Percentiles rank a stretch among this genome's conserved stretches.
phyloP scores from a whole-genome alignment of 2,329 filamentous ascomycete genomes.

The Aspergillus phoenicis region DNA sequence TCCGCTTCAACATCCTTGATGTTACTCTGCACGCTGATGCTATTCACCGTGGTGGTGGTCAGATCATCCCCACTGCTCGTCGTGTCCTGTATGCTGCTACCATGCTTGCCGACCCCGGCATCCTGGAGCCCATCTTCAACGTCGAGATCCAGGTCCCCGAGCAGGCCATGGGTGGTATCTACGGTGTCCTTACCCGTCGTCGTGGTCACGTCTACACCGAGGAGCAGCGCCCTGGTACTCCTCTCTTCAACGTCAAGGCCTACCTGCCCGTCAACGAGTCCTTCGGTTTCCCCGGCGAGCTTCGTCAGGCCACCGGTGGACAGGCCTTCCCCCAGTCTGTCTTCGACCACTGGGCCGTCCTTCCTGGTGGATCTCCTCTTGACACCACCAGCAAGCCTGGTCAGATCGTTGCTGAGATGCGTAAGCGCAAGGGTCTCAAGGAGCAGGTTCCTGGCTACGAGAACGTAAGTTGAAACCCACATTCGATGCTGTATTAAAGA shows the following conservation, averaged over 20 bases:
- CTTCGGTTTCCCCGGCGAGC: slow-evolving; percentile 98
- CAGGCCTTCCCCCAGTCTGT: slow-evolving; percentile 99
- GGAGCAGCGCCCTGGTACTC: slow-evolving; percentile 97
- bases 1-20: slow-evolving; percentile 99
- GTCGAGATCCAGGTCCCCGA: slow-evolving; percentile 99
- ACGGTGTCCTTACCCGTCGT: slow-evolving; percentile 95
- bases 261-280: slow-evolving; percentile 97
- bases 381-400: slow-evolving; percentile 82
- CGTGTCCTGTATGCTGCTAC: slow-evolving; percentile 94
- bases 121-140: slow-evolving; percentile 97
- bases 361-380: slow-evolving; percentile 90
- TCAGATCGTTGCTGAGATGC: slow-evolving; percentile 81
- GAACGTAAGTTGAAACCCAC: slow-evolving; percentile 71
- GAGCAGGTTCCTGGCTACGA: slow-evolving; percentile 86
- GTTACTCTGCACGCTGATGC: slow-evolving; percentile 99
- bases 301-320: slow-evolving; percentile 88
- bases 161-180: slow-evolving; percentile 99
- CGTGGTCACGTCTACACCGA: slow-evolving; percentile 99
- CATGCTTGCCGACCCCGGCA: slow-evolving; percentile 85
- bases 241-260: slow-evolving; percentile 98
- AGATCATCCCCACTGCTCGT: slow-evolving; percentile 96
- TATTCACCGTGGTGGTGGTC: slow-evolving; percentile 98
- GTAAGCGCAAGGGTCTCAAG: slow-evolving; percentile 99
- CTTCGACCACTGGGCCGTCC: slow-evolving; percentile 98
- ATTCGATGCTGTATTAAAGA: background rate